Percentiles rank a stretch among this genome's conserved stretches.
Conservation (phyloP, 2,329 filamentous ascomycete species). For the Hymenoscyphus fructigenus region DNA sequence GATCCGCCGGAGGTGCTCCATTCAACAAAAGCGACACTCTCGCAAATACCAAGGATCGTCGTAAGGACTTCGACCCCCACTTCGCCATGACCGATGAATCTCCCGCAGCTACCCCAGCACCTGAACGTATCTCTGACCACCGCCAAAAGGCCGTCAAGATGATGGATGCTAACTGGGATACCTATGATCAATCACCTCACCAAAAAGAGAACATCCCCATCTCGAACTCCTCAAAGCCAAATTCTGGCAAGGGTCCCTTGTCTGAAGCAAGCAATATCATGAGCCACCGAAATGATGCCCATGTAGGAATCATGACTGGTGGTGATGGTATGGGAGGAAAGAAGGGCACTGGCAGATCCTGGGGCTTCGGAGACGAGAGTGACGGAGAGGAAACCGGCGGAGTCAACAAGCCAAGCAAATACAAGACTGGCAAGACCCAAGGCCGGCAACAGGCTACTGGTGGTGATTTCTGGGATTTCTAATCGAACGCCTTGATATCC, state of each 20-base stretch:
- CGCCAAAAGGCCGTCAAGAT: slow-evolving; percentile 70
- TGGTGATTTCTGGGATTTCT: slow-evolving; percentile 41
- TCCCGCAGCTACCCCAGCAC: slow-evolving; percentile 45
- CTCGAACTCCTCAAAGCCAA: slow-evolving; percentile 21
- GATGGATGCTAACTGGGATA: slow-evolving; percentile 65
- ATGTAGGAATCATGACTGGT: slow-evolving; percentile 30
- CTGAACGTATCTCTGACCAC: slow-evolving; percentile 53
- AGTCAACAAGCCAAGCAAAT: slow-evolving; percentile 30
- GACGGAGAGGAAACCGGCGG: slow-evolving; percentile 42
- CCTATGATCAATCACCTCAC: slow-evolving; percentile 56
- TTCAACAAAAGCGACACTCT: slow-evolving; percentile 41
- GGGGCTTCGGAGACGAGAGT: slow-evolving; percentile 56
- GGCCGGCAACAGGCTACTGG: slow-evolving; percentile 31
- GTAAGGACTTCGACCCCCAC: slow-evolving; percentile 75
- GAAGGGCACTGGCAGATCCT: slow-evolving; percentile 41
- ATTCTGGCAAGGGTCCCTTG: slow-evolving; percentile 31
- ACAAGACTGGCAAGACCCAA: slow-evolving; percentile 30
- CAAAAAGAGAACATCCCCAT: slow-evolving; percentile 42
- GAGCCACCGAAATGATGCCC: slow-evolving; percentile 34
- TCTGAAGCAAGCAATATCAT: slow-evolving; percentile 30
- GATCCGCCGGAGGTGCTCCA: slow-evolving; percentile 18
- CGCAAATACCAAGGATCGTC: slow-evolving; percentile 70
- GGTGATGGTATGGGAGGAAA: slow-evolving; percentile 34
- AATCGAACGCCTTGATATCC: slow-evolving; percentile 9
- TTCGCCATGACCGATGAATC: slow-evolving; percentile 74